phyloP scores from a whole-genome alignment of 139 green algal species.

The Nannochloris sp. region DNA sequence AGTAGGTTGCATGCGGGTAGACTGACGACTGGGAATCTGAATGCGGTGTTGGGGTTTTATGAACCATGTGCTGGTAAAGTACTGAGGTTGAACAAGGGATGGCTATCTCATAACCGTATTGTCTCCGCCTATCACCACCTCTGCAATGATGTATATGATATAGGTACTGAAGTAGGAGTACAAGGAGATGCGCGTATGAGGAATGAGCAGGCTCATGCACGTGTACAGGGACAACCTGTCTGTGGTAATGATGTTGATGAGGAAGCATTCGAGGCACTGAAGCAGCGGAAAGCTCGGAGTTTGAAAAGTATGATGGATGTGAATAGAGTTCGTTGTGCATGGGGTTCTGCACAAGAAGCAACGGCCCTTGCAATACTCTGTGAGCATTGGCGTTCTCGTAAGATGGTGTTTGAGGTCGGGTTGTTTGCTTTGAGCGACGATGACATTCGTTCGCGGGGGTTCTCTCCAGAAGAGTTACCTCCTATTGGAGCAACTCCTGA shows the following conservation, averaged over 20 bases:
- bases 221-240: background rate
- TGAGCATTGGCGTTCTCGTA: background rate
- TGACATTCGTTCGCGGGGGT: slow-evolving; percentile 19
- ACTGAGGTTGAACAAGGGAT: slow-evolving; percentile 23
- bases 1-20: slow-evolving; percentile 40
- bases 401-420: slow-evolving; percentile 32
- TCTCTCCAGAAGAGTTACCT: slow-evolving; percentile 28
- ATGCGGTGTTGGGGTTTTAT: slow-evolving; percentile 48
- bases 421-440: slow-evolving; percentile 32
- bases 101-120: slow-evolving; percentile 9
- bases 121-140: slow-evolving; percentile 20
- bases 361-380: slow-evolving; percentile 34
- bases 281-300: background rate
- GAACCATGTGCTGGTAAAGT: slow-evolving; percentile 29
- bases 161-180: background rate
- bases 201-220: background rate
- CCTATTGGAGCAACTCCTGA: slow-evolving; percentile 57
- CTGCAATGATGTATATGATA: background rate
- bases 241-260: background rate
- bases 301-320: slow-evolving; percentile 1
- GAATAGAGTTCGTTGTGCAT: slow-evolving; percentile 40
- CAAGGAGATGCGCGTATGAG: background rate
- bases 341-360: slow-evolving; percentile 56
- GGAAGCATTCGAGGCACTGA: background rate
- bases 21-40: slow-evolving; percentile 45